phyloP scores from a whole-genome alignment of 108 stramenopile genomes.

The Bacterosira constricta region DNA sequence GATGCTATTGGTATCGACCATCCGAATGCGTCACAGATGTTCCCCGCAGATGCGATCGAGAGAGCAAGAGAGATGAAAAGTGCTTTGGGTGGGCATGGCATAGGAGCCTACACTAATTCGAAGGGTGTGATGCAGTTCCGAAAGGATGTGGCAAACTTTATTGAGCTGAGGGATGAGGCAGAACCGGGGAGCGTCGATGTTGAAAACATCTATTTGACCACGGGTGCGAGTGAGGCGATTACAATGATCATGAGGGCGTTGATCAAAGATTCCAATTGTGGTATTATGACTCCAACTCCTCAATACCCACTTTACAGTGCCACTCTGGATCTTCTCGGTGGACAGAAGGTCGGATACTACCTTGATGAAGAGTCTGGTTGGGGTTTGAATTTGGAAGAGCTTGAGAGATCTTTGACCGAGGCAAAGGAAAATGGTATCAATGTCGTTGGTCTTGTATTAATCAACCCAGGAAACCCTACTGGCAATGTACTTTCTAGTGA shows the following conservation, averaged over 20 bases:
- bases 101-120: conserved; percentile 83
- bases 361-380: conserved; percentile 87
- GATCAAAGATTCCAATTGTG: conserved; percentile 65
- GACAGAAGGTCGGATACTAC: conserved; percentile 88
- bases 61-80: conserved; percentile 66
- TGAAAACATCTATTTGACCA: conserved; percentile 91
- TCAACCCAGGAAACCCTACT: conserved; percentile 99
- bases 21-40: conserved; percentile 56
- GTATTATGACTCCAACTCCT: conserved; percentile 95
- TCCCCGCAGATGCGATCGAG: conserved; percentile 73
- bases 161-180: conserved; percentile 74
- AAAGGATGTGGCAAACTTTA: conserved; percentile 86
- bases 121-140: conserved; percentile 80
- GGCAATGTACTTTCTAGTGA: conserved; percentile 82
- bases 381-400: conserved; percentile 79
- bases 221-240: conserved; percentile 93
- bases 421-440: conserved; percentile 66
- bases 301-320: conserved; percentile 98
- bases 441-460: conserved; percentile 88
- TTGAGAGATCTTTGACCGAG: conserved; percentile 72
- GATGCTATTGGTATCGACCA: conserved; percentile 71
- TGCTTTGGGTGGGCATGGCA: conserved; percentile 61
- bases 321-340: conserved; percentile 81
- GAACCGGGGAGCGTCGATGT: conserved; percentile 65
- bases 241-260: conserved; percentile 78